These are phyloP conservation scores for Tolypocladium cylindrosporum DNA, from an alignment of 2,329 filamentous ascomycete species.

Conservation along the genomic window DNA sequence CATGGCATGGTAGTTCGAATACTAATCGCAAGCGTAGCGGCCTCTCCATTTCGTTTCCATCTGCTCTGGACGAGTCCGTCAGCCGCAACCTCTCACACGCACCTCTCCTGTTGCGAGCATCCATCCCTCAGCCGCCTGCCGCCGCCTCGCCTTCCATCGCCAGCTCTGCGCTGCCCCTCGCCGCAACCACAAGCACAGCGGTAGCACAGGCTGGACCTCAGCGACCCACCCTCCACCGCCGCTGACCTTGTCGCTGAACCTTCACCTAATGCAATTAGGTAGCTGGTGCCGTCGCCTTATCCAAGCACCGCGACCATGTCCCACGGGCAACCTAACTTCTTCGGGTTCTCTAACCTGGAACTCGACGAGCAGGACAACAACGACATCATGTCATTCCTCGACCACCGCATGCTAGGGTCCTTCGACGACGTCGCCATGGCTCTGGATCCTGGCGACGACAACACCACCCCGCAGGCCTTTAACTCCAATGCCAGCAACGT, in stretches of 20 bases:
- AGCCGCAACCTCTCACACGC: background rate
- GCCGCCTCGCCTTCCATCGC: background rate
- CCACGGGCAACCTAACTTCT: slow-evolving; percentile 6
- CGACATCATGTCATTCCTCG: slow-evolving; percentile 34
- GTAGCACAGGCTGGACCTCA: background rate
- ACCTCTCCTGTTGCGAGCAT: background rate
- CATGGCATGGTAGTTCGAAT: background rate
- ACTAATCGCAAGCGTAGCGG: background rate
- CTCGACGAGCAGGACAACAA: slow-evolving; percentile 18
- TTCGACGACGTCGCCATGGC: slow-evolving; percentile 32
- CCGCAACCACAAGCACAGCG: background rate
- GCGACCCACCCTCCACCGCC: background rate
- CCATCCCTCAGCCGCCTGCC: background rate
- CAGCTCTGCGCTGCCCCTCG: background rate
- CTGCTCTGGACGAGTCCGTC: background rate
- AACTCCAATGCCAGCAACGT: slow-evolving; percentile 10
- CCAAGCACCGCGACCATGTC: slow-evolving; percentile 3
- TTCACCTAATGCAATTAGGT: background rate
- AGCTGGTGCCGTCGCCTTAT: background rate
- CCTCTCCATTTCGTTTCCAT: background rate
- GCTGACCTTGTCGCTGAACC: background rate
- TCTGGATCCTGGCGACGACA: slow-evolving; percentile 25
- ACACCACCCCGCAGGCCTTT: slow-evolving; percentile 6
- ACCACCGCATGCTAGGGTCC: slow-evolving; percentile 27
- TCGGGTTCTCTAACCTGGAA: slow-evolving; percentile 4